Evolutionary conservation across 208 protist species (phyloP).

Genomic region (Trypanosoma melophagium): DNA sequence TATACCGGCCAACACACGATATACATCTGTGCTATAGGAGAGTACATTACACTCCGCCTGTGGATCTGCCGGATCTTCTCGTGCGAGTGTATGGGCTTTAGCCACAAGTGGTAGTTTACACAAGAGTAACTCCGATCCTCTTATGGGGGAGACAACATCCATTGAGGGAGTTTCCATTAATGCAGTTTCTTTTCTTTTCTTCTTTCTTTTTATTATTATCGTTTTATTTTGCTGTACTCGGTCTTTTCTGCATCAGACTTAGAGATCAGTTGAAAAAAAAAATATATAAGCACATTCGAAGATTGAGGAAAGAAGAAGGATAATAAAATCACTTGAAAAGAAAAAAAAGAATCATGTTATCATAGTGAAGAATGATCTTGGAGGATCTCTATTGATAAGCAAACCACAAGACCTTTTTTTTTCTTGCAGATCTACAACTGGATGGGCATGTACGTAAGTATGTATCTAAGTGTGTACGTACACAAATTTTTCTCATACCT

Average conservation of each 20-base stretch:
- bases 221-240: background rate
- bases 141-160: background rate
- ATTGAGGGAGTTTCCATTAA: background rate
- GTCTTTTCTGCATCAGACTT: background rate
- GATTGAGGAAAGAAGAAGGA: too few species aligned
- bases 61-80: conserved; percentile 33
- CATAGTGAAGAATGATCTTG: too few species aligned
- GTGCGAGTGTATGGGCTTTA: conserved; percentile 32
- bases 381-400: too few species aligned
- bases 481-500: too few species aligned
- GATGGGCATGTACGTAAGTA: too few species aligned
- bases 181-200: background rate
- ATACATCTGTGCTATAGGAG: conserved; percentile 46
- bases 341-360: background rate
- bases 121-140: conserved; percentile 53
- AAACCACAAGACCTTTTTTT: too few species aligned
- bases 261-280: too few species aligned
- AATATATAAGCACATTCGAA: too few species aligned
- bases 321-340: too few species aligned
- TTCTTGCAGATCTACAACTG: too few species aligned
- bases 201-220: background rate
- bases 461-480: too few species aligned
- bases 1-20: conserved; percentile 34
- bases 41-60: conserved; percentile 60
- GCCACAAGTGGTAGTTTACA: conserved; percentile 60